Base-by-base conservation (phyloP, 2,329 filamentous ascomycete genomes). In the Dothidotthia symphoricarpi region DNA sequence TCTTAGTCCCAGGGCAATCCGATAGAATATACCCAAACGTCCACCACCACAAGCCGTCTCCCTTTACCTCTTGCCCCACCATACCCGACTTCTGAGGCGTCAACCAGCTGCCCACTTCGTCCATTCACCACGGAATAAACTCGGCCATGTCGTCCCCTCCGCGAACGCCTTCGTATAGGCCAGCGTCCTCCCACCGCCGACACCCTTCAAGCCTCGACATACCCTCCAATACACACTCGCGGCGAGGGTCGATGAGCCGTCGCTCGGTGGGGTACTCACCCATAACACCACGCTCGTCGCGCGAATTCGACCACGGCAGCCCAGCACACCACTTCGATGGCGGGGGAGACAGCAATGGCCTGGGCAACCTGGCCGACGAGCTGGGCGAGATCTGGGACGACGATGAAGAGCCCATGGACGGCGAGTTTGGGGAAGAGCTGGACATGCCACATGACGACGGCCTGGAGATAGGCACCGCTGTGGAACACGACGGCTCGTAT, bases 301-400 rank as follows among this genome's bases (percentile, higher is more conserved):
- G 60, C n/a, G 59, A 63, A 9, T 66, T 68, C 43, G 69, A 70
- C 13, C 63, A 69, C 36, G 57, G 59, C 37, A 64, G 59, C 29
- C 63, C 64, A 2, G 63, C 57, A 27, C 67, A 68, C 11, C 59
- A 63, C 39, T 63, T 64, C 6, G 66, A 64, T 35, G 64, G 61
- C 8, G 61, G 55, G 12, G 64, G 60, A 34, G 70, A 68, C 31
- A 80, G 80, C 45, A 55, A 52, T 39, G 83, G 83, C 7, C 71
- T 88, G 46, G 87, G 86, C 22, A 90, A 88, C 53, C 67, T 93
- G 32, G 87, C 87, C 2, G 87, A 91, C 65, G 87, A 93, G 66
- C 71, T 93, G 31, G 87, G 84, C 1, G 85, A 86, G 26, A 82
- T 83, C 3, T 80, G 85, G 63, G 81, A 78, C 28, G 81, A 81